These are phyloP conservation scores for Clarireedia hainanense DNA, from an alignment of 2,329 filamentous ascomycete genomes.

Conservation along the genomic window DNA sequence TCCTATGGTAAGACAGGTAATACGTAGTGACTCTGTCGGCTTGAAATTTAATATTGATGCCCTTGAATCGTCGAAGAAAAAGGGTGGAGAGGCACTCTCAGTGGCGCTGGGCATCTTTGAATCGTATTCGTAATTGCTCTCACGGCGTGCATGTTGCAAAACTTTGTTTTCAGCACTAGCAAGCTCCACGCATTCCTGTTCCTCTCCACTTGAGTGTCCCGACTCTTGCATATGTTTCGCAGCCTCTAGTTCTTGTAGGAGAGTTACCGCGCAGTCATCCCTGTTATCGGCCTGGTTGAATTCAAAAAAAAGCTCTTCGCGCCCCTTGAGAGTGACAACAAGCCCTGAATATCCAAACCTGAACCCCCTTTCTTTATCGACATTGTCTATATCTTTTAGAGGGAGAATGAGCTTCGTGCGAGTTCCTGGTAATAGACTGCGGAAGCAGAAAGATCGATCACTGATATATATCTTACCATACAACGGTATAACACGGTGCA, in stretches of 20 bases:
- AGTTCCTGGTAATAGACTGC: constrained; percentile 80
- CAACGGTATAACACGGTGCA: constrained; percentile 82
- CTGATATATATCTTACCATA: constrained; percentile 97
- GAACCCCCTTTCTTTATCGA: constrained; percentile 91
- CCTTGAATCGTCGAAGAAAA: constrained; percentile 82
- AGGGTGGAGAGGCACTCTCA: constrained; percentile 57
- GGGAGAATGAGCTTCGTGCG: constrained; percentile 89
- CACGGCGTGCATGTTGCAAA: constrained; percentile 63
- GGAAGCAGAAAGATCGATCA: constrained; percentile 81
- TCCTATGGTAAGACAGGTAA: constrained; percentile 93
- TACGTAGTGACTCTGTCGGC: constrained; percentile 66
- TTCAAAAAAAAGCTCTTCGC: constrained; percentile 96
- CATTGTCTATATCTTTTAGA: constrained; percentile 84
- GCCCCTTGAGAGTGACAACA: constrained; percentile 84
- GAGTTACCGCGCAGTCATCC: constrained; percentile 80
- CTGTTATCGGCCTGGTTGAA: constrained; percentile 70
- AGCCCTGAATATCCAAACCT: constrained; percentile 85
- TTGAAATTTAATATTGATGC: constrained; percentile 90
- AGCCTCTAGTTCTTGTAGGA: constrained; percentile 69
- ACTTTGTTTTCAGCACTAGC: constrained; percentile 77
- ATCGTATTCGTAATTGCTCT: constrained; percentile 44
- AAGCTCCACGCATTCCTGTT: constrained; percentile 61
- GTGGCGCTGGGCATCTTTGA: constrained; percentile 40
- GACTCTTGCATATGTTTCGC: constrained; percentile 64
- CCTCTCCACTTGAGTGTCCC: constrained; percentile 56